Evolutionary conservation across 163 green algal species (phyloP), one percentile per base, ranked within the genome.

Genomic region (Scenedesmus sp.): DNA sequence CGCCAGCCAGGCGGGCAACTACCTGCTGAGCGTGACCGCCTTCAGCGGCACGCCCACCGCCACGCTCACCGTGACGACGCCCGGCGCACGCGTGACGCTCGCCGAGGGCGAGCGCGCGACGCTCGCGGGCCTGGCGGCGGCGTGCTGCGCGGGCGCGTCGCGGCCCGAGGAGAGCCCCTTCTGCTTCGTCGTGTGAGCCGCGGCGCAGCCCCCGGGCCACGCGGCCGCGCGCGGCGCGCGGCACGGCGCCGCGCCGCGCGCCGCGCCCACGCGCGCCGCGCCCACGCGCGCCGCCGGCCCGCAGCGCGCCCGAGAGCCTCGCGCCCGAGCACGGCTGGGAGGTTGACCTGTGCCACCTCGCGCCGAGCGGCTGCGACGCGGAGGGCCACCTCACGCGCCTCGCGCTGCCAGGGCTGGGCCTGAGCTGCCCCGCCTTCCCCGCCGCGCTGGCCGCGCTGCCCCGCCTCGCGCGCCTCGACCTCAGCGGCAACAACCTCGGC

Each of bases 271-370:
- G 22, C 20, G 36, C 17, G 18, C 9, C 51, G 10, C 18, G 17
- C 1, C 34, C 29, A 14, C 26, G 10, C 44, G 28, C 17, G 63
- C 63, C n/a, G n/a, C n/a, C n/a, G n/a, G n/a, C n/a, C n/a, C 24
- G 65, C 71, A 79, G 71, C 45, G 71, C 71, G 14, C 28, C 28
- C 3, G 29, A 71, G 42, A 34, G 57, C 0, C 71, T 79, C 20
- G 6, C 17, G 10, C 7, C 48, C 2, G 2, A 31, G 34, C 57
- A 71, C 42, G 18, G 28, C 28, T 79, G 71, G 71, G 28, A 24
- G 15, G 14, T 56, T 7, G 71, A 79, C 58, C 50, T 63, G 44
- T 79, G 71, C 57, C 71, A 79, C 71, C 39, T 79, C 5, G 44
- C 57, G 26, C 57, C 71, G 42, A 71, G 31, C 58, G 22, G 26